These are phyloP conservation scores for Powellomyces hirtus DNA, from an alignment of 192 early-diverging fungal genomes.

Conservation along the genomic window DNA sequence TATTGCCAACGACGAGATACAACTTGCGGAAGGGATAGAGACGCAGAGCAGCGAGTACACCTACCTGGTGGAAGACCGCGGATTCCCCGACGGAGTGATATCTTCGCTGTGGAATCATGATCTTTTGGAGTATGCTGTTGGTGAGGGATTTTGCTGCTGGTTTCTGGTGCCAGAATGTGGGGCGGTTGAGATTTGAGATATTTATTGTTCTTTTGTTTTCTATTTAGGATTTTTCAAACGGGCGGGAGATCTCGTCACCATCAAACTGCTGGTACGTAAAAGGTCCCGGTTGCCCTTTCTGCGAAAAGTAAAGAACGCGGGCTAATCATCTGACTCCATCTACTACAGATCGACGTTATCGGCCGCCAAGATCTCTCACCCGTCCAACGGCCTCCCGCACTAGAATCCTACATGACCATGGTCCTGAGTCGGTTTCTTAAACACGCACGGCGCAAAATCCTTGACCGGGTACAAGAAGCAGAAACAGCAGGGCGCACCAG, in stretches of 20 bases:
- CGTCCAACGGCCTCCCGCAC: background rate
- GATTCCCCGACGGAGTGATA: background rate
- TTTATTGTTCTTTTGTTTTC: background rate
- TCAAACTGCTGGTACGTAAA: background rate
- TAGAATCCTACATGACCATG: background rate
- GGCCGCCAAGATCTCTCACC: background rate
- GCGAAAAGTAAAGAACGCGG: background rate
- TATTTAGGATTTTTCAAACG: background rate
- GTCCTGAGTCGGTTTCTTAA: conserved; percentile 6
- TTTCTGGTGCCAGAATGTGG: background rate
- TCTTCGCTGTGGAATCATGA: conserved; percentile 4
- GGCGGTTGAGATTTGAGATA: background rate
- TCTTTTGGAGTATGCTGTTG: conserved; percentile 4
- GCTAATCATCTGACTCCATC: background rate
- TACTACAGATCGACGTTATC: background rate
- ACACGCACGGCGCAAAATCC: no score
- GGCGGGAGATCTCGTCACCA: background rate
- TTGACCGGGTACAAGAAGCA: no score
- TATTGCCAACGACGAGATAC: background rate
- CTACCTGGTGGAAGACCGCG: background rate
- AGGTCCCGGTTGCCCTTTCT: background rate
- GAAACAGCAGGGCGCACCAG: no score
- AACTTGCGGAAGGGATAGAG: background rate
- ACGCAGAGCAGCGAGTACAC: background rate
- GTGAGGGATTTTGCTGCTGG: background rate